A percentile compares a stretch with the other conserved stretches of the same genome.
These are phyloP conservation scores for Stachybotrys elegans DNA, from an alignment of 2,329 filamentous ascomycete genomes.

Conservation along the genomic window DNA sequence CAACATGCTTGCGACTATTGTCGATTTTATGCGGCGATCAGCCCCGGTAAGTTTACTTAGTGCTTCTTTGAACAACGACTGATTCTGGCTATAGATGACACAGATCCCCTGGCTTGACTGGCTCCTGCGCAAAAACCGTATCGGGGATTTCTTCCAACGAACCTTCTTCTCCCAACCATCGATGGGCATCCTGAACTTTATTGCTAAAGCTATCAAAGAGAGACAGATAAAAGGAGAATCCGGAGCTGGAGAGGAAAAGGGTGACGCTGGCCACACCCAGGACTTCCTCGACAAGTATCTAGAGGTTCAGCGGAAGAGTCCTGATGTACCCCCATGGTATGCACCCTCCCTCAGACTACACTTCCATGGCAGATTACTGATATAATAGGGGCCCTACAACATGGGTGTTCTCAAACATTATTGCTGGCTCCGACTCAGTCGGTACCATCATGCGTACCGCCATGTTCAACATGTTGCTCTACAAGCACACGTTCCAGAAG, in stretches of 20 bases:
- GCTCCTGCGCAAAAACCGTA: constrained; percentile 5
- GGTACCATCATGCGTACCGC: constrained; percentile 21
- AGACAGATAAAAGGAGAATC: constrained; percentile 1
- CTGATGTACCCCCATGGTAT: constrained; percentile 1
- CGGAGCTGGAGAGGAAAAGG: neutral
- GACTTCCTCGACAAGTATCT: constrained; percentile 12
- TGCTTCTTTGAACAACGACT: neutral
- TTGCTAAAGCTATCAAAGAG: constrained; percentile 24
- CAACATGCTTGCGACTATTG: constrained; percentile 6
- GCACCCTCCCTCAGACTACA: neutral
- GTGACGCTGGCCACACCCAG: neutral
- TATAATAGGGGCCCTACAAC: constrained; percentile 15
- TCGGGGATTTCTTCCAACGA: constrained; percentile 20
- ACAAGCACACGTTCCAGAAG: constrained; percentile 15
- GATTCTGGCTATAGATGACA: neutral
- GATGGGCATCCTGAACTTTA: constrained; percentile 17
- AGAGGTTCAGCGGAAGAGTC: constrained; percentile 7
- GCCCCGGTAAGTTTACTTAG: constrained; percentile 5
- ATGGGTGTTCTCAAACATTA: constrained; percentile 24
- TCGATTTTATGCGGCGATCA: constrained; percentile 12
- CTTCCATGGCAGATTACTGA: neutral
- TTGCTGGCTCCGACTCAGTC: constrained; percentile 22
- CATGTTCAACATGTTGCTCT: constrained; percentile 19
- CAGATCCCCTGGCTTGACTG: constrained; percentile 6
- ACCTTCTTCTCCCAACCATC: neutral